Evolutionary conservation across 2,329 filamentous ascomycete species (phyloP), one percentile per base, ranked within the genome.

Genomic region (Fusarium chlamydosporum): DNA sequence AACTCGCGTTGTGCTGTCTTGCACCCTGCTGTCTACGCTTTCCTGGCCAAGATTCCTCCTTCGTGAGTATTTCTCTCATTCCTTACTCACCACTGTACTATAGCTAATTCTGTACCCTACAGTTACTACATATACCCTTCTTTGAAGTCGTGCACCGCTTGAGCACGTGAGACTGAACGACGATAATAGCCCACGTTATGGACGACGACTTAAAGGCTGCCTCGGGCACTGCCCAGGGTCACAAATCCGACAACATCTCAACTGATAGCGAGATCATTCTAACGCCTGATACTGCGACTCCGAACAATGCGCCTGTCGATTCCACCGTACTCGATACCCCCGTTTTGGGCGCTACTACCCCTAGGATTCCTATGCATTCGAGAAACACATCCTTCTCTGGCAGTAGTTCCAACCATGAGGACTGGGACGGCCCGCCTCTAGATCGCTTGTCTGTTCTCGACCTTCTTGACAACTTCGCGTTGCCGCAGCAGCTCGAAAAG

Each of bases 381-480:
- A 88, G 94, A 61, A 91, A 92, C 56, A 85, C 87, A 16, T 97
- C 94, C 16, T 94, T 94, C 78, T 94, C 92, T n/a, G 90, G 88
- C 48, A 93, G 90, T 79, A 93, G 90, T 78, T 91, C 89, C n/a
- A 93, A 93, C 74, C 92, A 96, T 59, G 92, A 96, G 73, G 93
- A 95, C 76, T 96, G 92, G 87, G 93, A 97, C 67, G 85, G 89
- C 66, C 93, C 94, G 11, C 94, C 95, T 1, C 84, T 97, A 26
- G 96, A 99, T 78, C 92, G 93, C 52, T 84, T 99, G 55, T 94
- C 92, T 38, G 89, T 98, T 60, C 93, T 99, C 74, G 96, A 99
- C 76, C 86, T 99, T 48, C 87, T 99, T 70, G 95, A 97, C 80
- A 98, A 97, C 77, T 89, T 99, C 68, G 92, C 94, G 7, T 84